A percentile compares a stretch with the other conserved stretches of the same genome.
Conservation (phyloP, 2,329 filamentous ascomycete species). For the Ceratocystis albifundus region DNA sequence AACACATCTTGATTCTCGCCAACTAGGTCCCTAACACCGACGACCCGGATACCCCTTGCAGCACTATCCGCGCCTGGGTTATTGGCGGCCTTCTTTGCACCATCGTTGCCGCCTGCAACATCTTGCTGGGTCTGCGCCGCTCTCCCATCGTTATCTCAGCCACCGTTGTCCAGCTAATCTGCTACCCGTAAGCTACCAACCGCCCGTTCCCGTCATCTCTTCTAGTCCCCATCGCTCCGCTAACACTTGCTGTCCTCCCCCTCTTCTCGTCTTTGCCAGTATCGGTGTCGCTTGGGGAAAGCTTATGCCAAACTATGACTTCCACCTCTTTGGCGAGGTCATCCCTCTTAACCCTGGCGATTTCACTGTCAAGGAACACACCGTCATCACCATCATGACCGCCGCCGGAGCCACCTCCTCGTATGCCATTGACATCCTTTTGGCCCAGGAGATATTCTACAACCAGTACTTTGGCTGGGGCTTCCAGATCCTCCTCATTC, state of each 20-base stretch:
- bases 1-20: too few relatives aligned
- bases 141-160: slow-evolving; percentile 42
- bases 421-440: slow-evolving; percentile 35
- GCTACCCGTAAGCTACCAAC: slow-evolving; percentile 35
- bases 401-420: slow-evolving; percentile 30
- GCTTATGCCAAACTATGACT: slow-evolving; percentile 28
- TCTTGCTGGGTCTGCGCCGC: slow-evolving; percentile 40
- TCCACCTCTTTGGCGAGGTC: slow-evolving; percentile 29
- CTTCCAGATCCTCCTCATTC: slow-evolving; percentile 43
- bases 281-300: slow-evolving; percentile 31
- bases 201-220: neutral
- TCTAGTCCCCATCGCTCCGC: neutral
- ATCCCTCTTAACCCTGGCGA: slow-evolving; percentile 33
- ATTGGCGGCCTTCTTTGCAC: slow-evolving; percentile 49
- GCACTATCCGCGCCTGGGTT: slow-evolving; percentile 49
- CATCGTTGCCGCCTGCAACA: slow-evolving; percentile 45
- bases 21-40: slow-evolving; percentile 31
- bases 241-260: slow-evolving; percentile 29
- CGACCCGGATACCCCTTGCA: slow-evolving; percentile 42
- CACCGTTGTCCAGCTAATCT: slow-evolving; percentile 44
- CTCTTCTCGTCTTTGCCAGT: neutral
- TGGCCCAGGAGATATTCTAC: slow-evolving; percentile 46
- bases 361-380: slow-evolving; percentile 39
- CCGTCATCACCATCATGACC: slow-evolving; percentile 40
- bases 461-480: slow-evolving; percentile 44